Conservation (phyloP, 371 early-diverging fungal species). For the Syncephalastrum contaminatum region DNA sequence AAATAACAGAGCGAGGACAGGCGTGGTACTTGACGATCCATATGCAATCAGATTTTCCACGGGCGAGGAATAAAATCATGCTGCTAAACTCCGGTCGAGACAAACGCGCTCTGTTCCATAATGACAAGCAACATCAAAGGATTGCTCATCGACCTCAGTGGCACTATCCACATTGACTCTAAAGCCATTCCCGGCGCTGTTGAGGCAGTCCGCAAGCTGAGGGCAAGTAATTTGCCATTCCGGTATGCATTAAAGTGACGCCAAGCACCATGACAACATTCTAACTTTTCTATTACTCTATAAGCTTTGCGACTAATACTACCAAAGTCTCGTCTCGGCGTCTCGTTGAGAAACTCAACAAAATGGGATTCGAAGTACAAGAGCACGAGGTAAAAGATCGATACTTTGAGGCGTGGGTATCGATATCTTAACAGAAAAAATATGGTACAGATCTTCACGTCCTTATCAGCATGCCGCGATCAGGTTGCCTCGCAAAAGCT, state of each 20-base stretch:
- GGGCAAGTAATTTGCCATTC: slow-evolving; percentile 55
- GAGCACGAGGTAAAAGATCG: slow-evolving; percentile 50
- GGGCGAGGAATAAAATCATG: not conserved
- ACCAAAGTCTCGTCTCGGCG: slow-evolving; percentile 69
- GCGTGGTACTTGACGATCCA: too few relatives aligned
- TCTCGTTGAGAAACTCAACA: slow-evolving; percentile 53
- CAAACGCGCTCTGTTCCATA: not conserved
- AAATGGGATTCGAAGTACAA: slow-evolving; percentile 68
- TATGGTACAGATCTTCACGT: slow-evolving; percentile 66
- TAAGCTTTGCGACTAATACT: slow-evolving; percentile 78
- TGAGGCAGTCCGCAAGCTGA: slow-evolving; percentile 63
- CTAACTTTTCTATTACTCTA: not conserved
- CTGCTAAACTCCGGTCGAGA: not conserved
- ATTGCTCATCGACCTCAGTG: slow-evolving; percentile 77
- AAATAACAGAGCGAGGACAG: too few relatives aligned
- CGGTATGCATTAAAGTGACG: slow-evolving; percentile 19
- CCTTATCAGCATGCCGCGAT: slow-evolving; percentile 72
- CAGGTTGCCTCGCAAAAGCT: slow-evolving; percentile 48
- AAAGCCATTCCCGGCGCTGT: slow-evolving; percentile 69
- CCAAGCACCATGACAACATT: not conserved
- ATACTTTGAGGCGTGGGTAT: not conserved
- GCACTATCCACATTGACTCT: slow-evolving; percentile 78
- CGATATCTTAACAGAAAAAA: not conserved
- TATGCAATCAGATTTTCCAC: not conserved
- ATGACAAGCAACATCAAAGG: slow-evolving; percentile 36